phyloP scores from a whole-genome alignment of 192 early-diverging fungal genomes.

The Gigaspora rosea region DNA sequence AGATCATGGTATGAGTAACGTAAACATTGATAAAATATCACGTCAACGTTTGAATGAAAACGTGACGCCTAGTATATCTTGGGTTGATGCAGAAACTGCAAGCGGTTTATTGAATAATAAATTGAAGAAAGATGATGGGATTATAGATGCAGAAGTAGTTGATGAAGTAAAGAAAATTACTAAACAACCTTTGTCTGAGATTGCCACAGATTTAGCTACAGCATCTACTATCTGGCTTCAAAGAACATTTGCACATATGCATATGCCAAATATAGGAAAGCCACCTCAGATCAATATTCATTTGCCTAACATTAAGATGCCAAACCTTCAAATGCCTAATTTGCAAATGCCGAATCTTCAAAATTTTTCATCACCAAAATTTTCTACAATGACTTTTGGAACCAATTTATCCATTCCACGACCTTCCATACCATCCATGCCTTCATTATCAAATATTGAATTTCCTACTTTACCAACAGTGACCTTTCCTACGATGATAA shows the following conservation, averaged over 20 bases:
- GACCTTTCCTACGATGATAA: constrained; percentile 24
- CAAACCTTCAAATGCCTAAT: constrained; percentile 31
- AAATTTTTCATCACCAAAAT: constrained; percentile 27
- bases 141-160: constrained; percentile 22
- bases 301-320: constrained; percentile 31
- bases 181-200: constrained; percentile 34
- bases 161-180: constrained; percentile 13
- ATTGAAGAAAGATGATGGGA: constrained; percentile 25
- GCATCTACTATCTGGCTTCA: constrained; percentile 45
- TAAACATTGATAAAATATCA: background rate
- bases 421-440: constrained; percentile 30
- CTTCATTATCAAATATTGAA: constrained; percentile 31
- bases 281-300: constrained; percentile 28
- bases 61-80: constrained; percentile 16
- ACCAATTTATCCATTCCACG: constrained; percentile 27
- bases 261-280: constrained; percentile 37
- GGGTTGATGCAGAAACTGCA: constrained; percentile 26
- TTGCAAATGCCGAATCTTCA: constrained; percentile 19
- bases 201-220: constrained; percentile 38
- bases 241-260: constrained; percentile 45
- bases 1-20: constrained; percentile 28
- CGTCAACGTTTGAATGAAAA: background rate
- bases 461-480: constrained; percentile 24
- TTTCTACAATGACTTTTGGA: constrained; percentile 29
- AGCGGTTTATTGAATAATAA: constrained; percentile 5